Percentiles rank a stretch among this genome's conserved stretches.
Conservation (phyloP, 345 rosid species). For the Eucalyptus cloeziana region DNA sequence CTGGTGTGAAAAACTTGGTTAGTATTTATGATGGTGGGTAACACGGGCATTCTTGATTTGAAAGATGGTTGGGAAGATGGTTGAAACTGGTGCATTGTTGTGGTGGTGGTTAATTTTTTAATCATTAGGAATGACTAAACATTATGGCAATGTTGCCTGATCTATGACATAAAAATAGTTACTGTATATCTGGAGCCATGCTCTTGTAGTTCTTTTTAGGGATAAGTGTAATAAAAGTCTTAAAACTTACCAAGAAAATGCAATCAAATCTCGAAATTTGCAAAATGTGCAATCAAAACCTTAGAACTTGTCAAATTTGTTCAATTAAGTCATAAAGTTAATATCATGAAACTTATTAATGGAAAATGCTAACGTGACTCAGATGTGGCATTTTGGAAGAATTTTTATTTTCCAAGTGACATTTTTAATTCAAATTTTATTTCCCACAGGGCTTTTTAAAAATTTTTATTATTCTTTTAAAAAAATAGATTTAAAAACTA, state of each 20-base stretch:
- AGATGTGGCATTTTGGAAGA: too few species aligned
- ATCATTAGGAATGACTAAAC: not conserved
- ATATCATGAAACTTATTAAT: accelerated
- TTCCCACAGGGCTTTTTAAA: accelerated
- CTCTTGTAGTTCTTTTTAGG: too few species aligned
- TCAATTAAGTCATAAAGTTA: accelerated
- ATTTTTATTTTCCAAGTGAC: too few species aligned
- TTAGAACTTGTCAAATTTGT: too few species aligned
- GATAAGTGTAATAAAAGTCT: too few species aligned
- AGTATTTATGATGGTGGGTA: not conserved
- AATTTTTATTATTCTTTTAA: too few species aligned
- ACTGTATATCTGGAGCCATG: not conserved
- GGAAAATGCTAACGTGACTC: too few species aligned
- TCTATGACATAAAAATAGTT: not conserved
- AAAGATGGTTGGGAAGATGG: not conserved
- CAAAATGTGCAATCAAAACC: too few species aligned
- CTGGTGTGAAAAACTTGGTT: not conserved
- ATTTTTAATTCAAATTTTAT: too few species aligned
- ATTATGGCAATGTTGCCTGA: not conserved
- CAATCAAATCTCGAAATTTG: too few species aligned
- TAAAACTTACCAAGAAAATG: too few species aligned
- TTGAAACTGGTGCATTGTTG: not conserved
- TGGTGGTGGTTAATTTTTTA: not conserved
- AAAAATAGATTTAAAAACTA: too few species aligned
- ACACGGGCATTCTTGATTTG: not conserved